Conservation (phyloP, 2,329 filamentous ascomycete genomes). For the Alternaria sp. region DNA sequence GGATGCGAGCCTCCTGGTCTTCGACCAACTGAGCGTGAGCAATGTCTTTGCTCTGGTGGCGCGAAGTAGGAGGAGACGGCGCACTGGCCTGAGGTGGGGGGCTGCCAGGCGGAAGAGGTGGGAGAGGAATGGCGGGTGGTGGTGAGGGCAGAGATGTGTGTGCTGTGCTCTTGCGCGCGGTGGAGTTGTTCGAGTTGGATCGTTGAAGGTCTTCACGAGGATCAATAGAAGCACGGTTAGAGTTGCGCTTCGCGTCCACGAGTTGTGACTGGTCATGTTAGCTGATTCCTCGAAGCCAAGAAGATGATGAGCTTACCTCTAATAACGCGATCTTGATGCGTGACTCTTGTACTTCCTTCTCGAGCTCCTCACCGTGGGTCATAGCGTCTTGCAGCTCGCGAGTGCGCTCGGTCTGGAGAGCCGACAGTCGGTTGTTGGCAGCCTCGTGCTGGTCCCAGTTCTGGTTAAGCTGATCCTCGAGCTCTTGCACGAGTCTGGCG, state of each 20-base stretch:
- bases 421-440: slow-evolving; percentile 83
- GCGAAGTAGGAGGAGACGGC: slow-evolving; percentile 65
- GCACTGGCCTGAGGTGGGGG: slow-evolving; percentile 57
- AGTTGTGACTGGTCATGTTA: slow-evolving; percentile 64
- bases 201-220: slow-evolving; percentile 59
- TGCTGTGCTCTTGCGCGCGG: slow-evolving; percentile 83
- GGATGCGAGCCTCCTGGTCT: slow-evolving; percentile 93
- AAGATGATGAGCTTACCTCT: slow-evolving; percentile 65
- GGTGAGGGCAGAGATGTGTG: slow-evolving; percentile 88
- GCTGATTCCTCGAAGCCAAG: not conserved
- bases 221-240: slow-evolving; percentile 53
- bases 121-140: slow-evolving; percentile 93
- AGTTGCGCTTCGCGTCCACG: slow-evolving; percentile 61
- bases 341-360: slow-evolving; percentile 76
- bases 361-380: slow-evolving; percentile 53
- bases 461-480: slow-evolving; percentile 93
- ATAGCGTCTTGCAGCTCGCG: slow-evolving; percentile 51
- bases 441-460: slow-evolving; percentile 94
- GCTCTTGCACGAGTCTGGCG: slow-evolving; percentile 87
- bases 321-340: slow-evolving; percentile 75
- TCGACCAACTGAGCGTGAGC: slow-evolving; percentile 82
- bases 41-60: slow-evolving; percentile 83
- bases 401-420: slow-evolving; percentile 58
- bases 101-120: slow-evolving; percentile 73
- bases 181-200: slow-evolving; percentile 67